phyloP scores from a whole-genome alignment of 768 basidiomycete genomes.

The Suillus paluster region DNA sequence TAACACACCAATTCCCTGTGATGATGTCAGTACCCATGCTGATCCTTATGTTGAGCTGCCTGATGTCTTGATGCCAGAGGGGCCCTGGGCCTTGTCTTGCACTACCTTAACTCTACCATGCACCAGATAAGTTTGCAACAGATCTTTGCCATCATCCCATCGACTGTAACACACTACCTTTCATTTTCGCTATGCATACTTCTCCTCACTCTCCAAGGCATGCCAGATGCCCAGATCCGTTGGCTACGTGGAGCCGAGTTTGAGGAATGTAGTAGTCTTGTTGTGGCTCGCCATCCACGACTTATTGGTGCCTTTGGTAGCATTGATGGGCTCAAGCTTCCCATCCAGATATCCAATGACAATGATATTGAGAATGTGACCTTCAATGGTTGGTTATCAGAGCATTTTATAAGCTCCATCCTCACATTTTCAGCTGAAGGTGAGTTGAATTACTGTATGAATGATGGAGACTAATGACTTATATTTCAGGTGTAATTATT shows the following conservation, averaged over 20 bases:
- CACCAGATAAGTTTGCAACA: slow-evolving; percentile 41
- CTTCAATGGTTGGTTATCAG: slow-evolving; percentile 48
- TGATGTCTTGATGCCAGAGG: no score
- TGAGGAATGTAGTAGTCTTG: slow-evolving; percentile 29
- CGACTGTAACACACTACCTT: slow-evolving; percentile 41
- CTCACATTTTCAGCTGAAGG: slow-evolving; percentile 38
- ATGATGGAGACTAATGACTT: background rate
- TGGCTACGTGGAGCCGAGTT: slow-evolving; percentile 38
- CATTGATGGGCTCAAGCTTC: slow-evolving; percentile 47
- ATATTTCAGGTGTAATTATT: slow-evolving; percentile 40
- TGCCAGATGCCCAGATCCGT: slow-evolving; percentile 34
- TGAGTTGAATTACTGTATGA: no score
- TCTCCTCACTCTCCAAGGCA: slow-evolving; percentile 27
- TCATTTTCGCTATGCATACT: slow-evolving; percentile 38
- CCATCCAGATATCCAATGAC: slow-evolving; percentile 41
- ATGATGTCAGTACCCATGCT: no score
- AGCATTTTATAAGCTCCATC: slow-evolving; percentile 45
- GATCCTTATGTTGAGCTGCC: no score
- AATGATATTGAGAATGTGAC: slow-evolving; percentile 49
- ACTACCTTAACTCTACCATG: no score
- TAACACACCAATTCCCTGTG: no score
- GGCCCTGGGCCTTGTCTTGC: no score
- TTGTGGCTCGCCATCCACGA: slow-evolving; percentile 31
- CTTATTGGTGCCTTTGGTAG: slow-evolving; percentile 44
- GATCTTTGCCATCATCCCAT: slow-evolving; percentile 47